phyloP scores from a whole-genome alignment of 768 basidiomycete species.

The Termitomyces eurrhizus region DNA sequence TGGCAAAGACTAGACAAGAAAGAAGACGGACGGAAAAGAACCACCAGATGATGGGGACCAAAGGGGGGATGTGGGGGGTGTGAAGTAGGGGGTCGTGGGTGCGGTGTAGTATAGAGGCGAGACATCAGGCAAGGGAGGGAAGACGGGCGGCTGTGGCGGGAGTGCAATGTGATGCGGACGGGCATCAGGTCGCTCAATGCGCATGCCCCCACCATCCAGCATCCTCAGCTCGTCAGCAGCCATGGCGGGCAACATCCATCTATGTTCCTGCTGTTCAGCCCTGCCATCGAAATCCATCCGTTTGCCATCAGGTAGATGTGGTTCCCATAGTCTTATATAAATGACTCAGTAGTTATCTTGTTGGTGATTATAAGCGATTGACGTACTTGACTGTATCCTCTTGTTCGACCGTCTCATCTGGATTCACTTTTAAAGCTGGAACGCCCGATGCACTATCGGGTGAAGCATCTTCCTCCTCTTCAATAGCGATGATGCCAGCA shows the following conservation, averaged over 20 bases:
- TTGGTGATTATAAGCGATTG: constrained; percentile 3
- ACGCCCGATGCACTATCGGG: constrained; percentile 35
- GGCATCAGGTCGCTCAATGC: background rate
- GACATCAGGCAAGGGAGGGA: constrained; percentile 27
- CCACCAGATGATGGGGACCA: constrained; percentile 89
- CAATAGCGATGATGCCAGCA: constrained; percentile 41
- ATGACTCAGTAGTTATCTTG: background rate
- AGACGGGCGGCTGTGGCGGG: constrained; percentile 24
- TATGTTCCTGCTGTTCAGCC: constrained; percentile 77
- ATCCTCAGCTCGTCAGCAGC: constrained; percentile 5
- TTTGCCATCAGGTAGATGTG: constrained; percentile 87
- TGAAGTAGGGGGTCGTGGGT: constrained; percentile 39
- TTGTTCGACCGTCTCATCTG: constrained; percentile 94
- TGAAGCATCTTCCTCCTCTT: constrained; percentile 49
- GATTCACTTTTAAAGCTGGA: constrained; percentile 69
- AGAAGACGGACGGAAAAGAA: constrained; percentile 61
- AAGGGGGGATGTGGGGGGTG: constrained; percentile 37
- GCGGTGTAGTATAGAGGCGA: constrained; percentile 42
- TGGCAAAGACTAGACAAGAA: constrained; percentile 4
- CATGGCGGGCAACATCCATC: constrained; percentile 16
- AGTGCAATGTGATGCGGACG: constrained; percentile 29
- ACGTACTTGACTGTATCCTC: constrained; percentile 88
- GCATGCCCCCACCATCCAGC: background rate
- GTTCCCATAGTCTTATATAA: constrained; percentile 78
- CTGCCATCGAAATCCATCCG: constrained; percentile 94